phyloP scores from a whole-genome alignment of 1,139 yeast species.

The Geotrichum siamense region DNA sequence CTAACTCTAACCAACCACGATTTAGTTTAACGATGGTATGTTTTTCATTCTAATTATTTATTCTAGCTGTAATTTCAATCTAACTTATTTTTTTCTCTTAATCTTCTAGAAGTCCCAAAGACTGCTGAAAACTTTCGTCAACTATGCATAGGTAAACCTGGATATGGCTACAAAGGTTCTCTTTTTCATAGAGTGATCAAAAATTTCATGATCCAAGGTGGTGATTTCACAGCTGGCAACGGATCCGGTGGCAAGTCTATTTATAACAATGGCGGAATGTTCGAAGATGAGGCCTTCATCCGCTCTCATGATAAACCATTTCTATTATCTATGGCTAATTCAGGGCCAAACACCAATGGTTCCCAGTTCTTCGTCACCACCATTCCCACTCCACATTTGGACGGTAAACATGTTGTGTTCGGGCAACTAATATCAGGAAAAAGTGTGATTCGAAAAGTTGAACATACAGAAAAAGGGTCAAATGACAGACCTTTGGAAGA shows the following conservation, averaged over 20 bases:
- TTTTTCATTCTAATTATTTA: neutral
- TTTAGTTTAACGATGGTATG: conserved; percentile 10
- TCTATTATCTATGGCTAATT: conserved; percentile 90
- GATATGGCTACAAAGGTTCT: conserved; percentile 71
- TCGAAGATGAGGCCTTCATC: conserved; percentile 76
- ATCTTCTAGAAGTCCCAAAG: conserved; percentile 53
- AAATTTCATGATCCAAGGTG: conserved; percentile 88
- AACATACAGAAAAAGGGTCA: conserved; percentile 55
- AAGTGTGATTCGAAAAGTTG: conserved; percentile 70
- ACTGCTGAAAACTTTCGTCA: conserved; percentile 92
- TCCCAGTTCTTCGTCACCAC: conserved; percentile 87
- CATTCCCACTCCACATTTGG: conserved; percentile 72
- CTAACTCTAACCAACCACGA: neutral
- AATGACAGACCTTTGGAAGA: conserved; percentile 56
- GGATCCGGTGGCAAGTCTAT: conserved; percentile 96
- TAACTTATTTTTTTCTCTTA: neutral
- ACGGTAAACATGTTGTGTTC: conserved; percentile 93
- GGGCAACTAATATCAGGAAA: conserved; percentile 84
- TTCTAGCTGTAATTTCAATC: neutral
- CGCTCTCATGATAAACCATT: conserved; percentile 76
- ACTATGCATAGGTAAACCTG: conserved; percentile 85
- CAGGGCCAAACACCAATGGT: conserved; percentile 93
- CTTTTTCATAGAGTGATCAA: conserved; percentile 89
- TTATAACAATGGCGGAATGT: conserved; percentile 91
- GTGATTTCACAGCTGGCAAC: conserved; percentile 83